A percentile compares a stretch with the other conserved stretches of the same genome.
Conservation (phyloP, 345 rosid genomes). For the Isatis tinctoria region DNA sequence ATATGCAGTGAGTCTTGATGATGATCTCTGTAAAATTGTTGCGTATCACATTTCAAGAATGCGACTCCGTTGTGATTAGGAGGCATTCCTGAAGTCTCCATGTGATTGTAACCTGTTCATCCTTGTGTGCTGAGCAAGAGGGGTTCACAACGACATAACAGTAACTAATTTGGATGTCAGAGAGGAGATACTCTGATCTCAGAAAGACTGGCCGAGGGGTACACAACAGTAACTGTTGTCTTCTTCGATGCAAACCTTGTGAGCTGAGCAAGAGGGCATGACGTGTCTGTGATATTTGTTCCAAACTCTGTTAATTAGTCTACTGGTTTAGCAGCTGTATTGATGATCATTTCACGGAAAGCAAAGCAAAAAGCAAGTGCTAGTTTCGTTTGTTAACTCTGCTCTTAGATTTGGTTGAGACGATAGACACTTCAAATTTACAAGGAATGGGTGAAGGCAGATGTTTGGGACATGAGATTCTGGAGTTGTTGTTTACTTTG, state of each 20-base stretch:
- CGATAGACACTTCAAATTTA: neutral
- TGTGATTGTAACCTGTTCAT: no score
- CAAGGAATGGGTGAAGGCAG: neutral
- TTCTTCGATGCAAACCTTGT: neutral
- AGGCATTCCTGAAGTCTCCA: no score
- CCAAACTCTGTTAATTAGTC: neutral
- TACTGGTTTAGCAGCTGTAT: neutral
- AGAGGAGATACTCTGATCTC: neutral
- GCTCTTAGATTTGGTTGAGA: conserved; percentile 7
- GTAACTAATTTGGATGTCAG: no score
- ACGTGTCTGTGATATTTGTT: neutral
- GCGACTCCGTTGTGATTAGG: no score
- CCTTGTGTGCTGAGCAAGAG: no score
- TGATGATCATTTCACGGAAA: neutral
- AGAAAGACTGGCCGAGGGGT: neutral
- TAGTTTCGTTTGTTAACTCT: neutral
- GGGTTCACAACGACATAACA: no score
- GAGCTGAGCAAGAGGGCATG: neutral
- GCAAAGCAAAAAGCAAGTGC: neutral
- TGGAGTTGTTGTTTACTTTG: conserved; percentile 9
- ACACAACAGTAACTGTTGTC: neutral
- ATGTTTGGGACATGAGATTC: neutral
- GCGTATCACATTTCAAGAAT: no score
- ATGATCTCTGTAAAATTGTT: no score
- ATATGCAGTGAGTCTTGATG: no score